These are phyloP conservation scores for Beauveria rudraprayagi DNA, from an alignment of 2,329 filamentous ascomycete genomes.

Conservation along the genomic window DNA sequence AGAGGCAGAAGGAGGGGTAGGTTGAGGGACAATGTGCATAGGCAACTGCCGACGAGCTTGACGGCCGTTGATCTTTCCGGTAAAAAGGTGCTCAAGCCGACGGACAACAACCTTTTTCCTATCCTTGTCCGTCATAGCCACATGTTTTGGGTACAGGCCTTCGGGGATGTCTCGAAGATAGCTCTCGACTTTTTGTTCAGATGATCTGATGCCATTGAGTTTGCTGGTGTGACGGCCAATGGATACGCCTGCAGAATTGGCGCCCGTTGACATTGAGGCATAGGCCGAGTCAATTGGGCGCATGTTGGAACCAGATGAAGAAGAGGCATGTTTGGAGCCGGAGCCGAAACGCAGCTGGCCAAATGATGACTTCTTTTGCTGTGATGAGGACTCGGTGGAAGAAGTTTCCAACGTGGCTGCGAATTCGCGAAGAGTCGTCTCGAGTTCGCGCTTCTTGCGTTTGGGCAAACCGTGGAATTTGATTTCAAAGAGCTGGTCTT, in stretches of 20 bases:
- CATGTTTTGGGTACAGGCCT: slow-evolving; percentile 54
- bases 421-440: slow-evolving; percentile 64
- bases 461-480: slow-evolving; percentile 66
- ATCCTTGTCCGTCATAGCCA: slow-evolving; percentile 59
- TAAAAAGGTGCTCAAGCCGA: slow-evolving; percentile 73
- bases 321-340: slow-evolving; percentile 43
- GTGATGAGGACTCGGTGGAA: slow-evolving; percentile 32
- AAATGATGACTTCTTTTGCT: slow-evolving; percentile 32
- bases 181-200: slow-evolving; percentile 55
- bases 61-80: slow-evolving; percentile 52
- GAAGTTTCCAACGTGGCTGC: slow-evolving; percentile 53
- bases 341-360: slow-evolving; percentile 35
- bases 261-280: slow-evolving; percentile 56
- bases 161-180: slow-evolving; percentile 67
- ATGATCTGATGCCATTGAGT: slow-evolving; percentile 29
- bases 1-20: not conserved
- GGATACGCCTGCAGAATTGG: slow-evolving; percentile 35
- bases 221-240: slow-evolving; percentile 26
- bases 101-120: slow-evolving; percentile 72
- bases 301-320: slow-evolving; percentile 44
- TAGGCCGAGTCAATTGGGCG: slow-evolving; percentile 54
- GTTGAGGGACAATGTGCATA: slow-evolving; percentile 13
- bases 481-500: slow-evolving; percentile 77
- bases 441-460: slow-evolving; percentile 67
- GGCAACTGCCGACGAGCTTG: slow-evolving; percentile 23